phyloP scores from a whole-genome alignment of 1,284 basidiomycete genomes.

The Ceratobasidium sp. region DNA sequence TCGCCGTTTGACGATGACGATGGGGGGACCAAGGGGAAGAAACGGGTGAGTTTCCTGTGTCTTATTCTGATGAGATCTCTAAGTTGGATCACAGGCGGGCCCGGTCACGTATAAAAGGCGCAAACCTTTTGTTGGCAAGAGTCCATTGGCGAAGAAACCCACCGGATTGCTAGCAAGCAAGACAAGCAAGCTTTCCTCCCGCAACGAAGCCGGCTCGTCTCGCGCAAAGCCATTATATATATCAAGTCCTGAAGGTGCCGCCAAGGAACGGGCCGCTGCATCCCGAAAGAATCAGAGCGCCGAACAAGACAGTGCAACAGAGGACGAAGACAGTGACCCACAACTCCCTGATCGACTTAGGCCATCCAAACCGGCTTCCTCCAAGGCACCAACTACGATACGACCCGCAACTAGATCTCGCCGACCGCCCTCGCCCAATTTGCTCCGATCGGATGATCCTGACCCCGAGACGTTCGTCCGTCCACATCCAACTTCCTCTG shows the following conservation, averaged over 20 bases:
- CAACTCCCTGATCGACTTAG: conserved; percentile 11
- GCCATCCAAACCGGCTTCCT: background rate
- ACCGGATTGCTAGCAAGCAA: background rate
- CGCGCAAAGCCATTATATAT: background rate
- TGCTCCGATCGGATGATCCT: background rate
- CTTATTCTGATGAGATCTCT: background rate
- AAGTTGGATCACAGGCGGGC: background rate
- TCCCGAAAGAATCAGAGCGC: background rate
- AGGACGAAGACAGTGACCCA: conserved; percentile 21
- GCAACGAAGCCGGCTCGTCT: background rate
- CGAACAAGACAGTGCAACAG: background rate
- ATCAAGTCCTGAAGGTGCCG: background rate
- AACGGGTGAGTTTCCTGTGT: conserved; percentile 21
- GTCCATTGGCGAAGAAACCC: background rate
- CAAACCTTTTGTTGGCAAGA: conserved; percentile 23
- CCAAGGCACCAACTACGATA: background rate
- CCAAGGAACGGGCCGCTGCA: background rate
- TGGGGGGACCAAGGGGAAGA: conserved; percentile 8
- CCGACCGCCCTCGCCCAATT: background rate
- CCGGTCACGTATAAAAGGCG: conserved; percentile 20
- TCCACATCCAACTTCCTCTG: conserved; percentile 28
- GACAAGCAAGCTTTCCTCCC: background rate
- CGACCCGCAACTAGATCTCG: conserved; percentile 4
- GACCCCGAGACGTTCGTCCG: conserved; percentile 12
- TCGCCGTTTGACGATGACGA: conserved; percentile 39